A percentile compares a stretch with the other conserved stretches of the same genome.
phyloP scores from a whole-genome alignment of 2,329 filamentous ascomycete genomes.

The Arthrobotrys megalospora region DNA sequence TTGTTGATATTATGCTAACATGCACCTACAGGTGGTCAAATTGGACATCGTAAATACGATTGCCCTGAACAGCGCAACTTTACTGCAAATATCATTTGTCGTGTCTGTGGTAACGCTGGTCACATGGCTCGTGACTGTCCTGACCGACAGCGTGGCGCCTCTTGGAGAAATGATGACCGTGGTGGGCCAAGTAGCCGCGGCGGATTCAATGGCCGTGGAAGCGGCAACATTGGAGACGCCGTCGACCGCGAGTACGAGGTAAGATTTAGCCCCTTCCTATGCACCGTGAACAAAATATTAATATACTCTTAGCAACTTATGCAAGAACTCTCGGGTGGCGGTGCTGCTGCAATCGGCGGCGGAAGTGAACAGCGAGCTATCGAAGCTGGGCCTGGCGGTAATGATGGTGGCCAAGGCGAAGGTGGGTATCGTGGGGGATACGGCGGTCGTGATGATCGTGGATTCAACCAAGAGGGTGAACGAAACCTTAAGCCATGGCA shows the following conservation, averaged over 20 bases:
- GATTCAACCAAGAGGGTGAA: conserved; percentile 64
- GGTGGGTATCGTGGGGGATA: conserved; percentile 62
- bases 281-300: conserved; percentile 66
- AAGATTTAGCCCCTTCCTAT: conserved; percentile 67
- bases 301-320: conserved; percentile 82
- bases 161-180: conserved; percentile 83
- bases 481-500: conserved; percentile 87
- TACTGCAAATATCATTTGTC: conserved; percentile 99
- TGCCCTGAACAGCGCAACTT: conserved; percentile 98
- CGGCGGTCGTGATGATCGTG: conserved; percentile 57
- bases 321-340: conserved; percentile 91
- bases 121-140: conserved; percentile 99
- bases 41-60: conserved; percentile 98
- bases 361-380: conserved; percentile 79
- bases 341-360: conserved; percentile 71
- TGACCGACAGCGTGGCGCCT: conserved; percentile 88
- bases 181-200: conserved; percentile 66
- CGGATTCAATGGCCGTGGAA: conserved; percentile 68
- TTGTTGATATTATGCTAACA: conserved; percentile 62
- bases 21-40: conserved; percentile 79
- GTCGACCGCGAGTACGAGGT: conserved; percentile 96
- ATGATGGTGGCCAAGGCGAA: conserved; percentile 69
- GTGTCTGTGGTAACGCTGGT: conserved; percentile 95
- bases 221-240: conserved; percentile 78
- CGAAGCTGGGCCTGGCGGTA: conserved; percentile 80